Evolutionary conservation across 179 eudicot genomes (phyloP).

Genomic region (Carnegiea gigantea): DNA sequence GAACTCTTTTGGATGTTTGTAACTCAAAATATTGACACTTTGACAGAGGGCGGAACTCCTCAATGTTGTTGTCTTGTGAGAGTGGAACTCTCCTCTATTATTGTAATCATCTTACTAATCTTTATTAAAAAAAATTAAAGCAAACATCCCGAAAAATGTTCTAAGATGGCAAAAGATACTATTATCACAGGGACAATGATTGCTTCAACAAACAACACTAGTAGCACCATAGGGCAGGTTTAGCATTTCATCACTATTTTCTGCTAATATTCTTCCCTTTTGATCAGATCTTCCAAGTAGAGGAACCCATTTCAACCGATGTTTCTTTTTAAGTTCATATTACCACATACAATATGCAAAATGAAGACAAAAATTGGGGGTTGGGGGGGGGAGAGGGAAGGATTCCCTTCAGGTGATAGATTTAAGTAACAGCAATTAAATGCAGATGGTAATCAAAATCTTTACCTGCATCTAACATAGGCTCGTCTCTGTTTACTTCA

Average conservation of each 20-base stretch:
- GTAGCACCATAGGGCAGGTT: not conserved
- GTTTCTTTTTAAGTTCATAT: not conserved
- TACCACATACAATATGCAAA: too few relatives aligned
- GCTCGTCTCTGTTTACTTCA: conserved; percentile 32
- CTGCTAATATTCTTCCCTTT: not conserved
- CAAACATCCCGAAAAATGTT: not conserved
- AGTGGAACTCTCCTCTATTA: too few relatives aligned
- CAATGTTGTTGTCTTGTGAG: too few relatives aligned
- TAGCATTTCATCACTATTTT: conserved; percentile 5
- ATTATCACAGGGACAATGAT: not conserved
- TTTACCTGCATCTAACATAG: conserved; percentile 42
- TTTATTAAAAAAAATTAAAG: not conserved
- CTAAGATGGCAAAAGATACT: not conserved
- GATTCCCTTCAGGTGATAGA: not conserved
- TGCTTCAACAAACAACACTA: not conserved
- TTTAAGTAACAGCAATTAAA: not conserved
- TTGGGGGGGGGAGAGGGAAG: too few relatives aligned
- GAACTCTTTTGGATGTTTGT: not conserved
- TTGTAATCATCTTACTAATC: too few relatives aligned
- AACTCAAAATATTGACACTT: not conserved
- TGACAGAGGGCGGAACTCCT: too few relatives aligned
- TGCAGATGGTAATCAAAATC: not conserved
- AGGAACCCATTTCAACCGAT: not conserved
- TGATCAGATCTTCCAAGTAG: not conserved
- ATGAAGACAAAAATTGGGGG: not conserved